Evolutionary conservation across 2,329 filamentous ascomycete species (phyloP).

Genomic region (Pyrenochaeta sp.): DNA sequence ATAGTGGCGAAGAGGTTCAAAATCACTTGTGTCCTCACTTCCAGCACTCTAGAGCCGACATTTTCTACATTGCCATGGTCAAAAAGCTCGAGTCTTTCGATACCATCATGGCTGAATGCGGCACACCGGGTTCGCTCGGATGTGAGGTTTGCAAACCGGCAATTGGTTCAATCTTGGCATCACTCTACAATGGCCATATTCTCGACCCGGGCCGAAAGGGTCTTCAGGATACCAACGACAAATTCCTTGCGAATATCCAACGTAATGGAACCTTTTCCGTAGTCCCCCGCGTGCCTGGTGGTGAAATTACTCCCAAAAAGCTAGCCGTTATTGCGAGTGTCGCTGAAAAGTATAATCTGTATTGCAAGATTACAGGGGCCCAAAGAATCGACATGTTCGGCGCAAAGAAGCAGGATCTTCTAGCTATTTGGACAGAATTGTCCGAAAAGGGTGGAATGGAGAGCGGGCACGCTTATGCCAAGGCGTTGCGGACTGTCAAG

Average conservation of each 20-base stretch:
- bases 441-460: constrained; percentile 83
- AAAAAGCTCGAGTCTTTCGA: constrained; percentile 77
- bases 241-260: constrained; percentile 88
- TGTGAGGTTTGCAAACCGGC: constrained; percentile 89
- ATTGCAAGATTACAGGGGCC: constrained; percentile 91
- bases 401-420: constrained; percentile 84
- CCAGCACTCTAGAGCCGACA: constrained; percentile 81
- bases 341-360: constrained; percentile 82
- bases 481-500: constrained; percentile 88
- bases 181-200: constrained; percentile 83
- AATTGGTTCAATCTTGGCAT: constrained; percentile 81
- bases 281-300: constrained; percentile 80
- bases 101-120: constrained; percentile 80
- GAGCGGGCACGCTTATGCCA: constrained; percentile 89
- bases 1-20: constrained; percentile 85
- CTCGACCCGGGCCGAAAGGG: constrained; percentile 75
- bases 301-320: constrained; percentile 88
- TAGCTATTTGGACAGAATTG: constrained; percentile 81
- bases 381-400: constrained; percentile 95
- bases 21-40: constrained; percentile 90
- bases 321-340: constrained; percentile 84
- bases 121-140: constrained; percentile 75
- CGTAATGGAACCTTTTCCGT: constrained; percentile 91
- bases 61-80: constrained; percentile 87
- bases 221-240: constrained; percentile 90